These are phyloP conservation scores for Epithemia pelagica DNA, from an alignment of 108 stramenopile genomes.

Conservation along the genomic window DNA sequence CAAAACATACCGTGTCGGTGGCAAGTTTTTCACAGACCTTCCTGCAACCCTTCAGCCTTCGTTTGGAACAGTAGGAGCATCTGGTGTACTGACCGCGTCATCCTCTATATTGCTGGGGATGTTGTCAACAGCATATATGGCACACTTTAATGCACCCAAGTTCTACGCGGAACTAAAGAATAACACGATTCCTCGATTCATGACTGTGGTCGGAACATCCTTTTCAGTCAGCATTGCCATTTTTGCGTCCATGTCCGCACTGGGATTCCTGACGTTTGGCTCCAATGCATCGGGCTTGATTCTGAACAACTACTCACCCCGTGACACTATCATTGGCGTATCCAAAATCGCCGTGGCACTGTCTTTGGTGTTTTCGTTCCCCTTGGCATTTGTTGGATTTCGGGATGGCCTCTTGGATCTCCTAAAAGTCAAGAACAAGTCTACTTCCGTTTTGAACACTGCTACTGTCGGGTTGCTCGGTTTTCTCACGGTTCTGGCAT, in stretches of 20 bases:
- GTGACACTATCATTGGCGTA: constrained; percentile 83
- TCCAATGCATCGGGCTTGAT: constrained; percentile 82
- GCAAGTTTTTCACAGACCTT: constrained; percentile 46
- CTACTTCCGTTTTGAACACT: constrained; percentile 45
- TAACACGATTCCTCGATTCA: constrained; percentile 78
- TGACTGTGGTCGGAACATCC: constrained; percentile 66
- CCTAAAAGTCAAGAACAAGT: constrained; percentile 37
- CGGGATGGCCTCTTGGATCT: constrained; percentile 83
- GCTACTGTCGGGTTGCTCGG: constrained; percentile 57
- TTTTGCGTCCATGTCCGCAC: constrained; percentile 66
- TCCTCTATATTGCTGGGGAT: constrained; percentile 87
- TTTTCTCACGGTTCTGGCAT: constrained; percentile 55
- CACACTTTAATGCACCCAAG: constrained; percentile 79
- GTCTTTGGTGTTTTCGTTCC: constrained; percentile 76
- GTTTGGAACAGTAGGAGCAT: constrained; percentile 64
- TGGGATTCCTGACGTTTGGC: constrained; percentile 92
- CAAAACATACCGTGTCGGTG: constrained; percentile 65
- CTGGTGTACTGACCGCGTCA: constrained; percentile 64
- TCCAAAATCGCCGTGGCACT: constrained; percentile 85
- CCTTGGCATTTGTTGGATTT: constrained; percentile 60
- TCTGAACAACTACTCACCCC: constrained; percentile 91
- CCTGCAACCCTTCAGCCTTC: constrained; percentile 45
- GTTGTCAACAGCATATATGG: constrained; percentile 91
- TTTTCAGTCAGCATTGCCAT: constrained; percentile 72
- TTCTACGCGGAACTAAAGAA: constrained; percentile 92